Conservation (phyloP, 2,329 filamentous ascomycete genomes). For the Sporothrix brasiliensis region DNA sequence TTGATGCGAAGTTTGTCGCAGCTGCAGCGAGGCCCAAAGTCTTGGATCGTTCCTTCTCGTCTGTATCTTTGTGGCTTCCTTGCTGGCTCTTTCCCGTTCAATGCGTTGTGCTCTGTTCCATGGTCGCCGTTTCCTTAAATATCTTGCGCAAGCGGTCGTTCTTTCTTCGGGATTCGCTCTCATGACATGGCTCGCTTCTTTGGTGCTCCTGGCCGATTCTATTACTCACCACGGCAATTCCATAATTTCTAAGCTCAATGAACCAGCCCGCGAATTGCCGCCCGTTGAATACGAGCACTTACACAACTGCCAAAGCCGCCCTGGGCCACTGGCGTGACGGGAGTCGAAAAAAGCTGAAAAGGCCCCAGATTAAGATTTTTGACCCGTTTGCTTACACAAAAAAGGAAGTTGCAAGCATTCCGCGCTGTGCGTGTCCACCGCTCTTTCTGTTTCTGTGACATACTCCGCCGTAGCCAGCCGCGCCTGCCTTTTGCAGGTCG, state of each 20-base stretch:
- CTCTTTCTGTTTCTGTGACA: slow-evolving; percentile 21
- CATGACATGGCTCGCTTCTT: slow-evolving; percentile 1
- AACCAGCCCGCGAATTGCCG: slow-evolving; percentile 21
- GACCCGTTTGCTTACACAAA: not conserved
- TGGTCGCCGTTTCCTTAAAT: slow-evolving; percentile 12
- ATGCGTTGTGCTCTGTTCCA: not conserved
- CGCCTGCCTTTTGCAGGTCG: slow-evolving; percentile 14
- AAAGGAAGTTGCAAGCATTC: slow-evolving; percentile 5
- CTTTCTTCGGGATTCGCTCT: slow-evolving; percentile 19
- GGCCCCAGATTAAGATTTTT: not conserved
- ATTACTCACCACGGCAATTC: slow-evolving; percentile 18
- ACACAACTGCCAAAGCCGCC: slow-evolving; percentile 1
- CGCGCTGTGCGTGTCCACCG: slow-evolving; percentile 9
- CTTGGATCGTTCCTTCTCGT: slow-evolving; percentile 13
- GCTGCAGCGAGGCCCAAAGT: not conserved
- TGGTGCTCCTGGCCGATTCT: not conserved
- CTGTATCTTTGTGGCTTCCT: not conserved
- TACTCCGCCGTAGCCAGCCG: not conserved
- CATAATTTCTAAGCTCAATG: slow-evolving; percentile 28
- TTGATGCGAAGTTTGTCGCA: not conserved
- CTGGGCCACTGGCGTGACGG: not conserved
- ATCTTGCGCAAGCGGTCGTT: not conserved
- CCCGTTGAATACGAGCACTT: slow-evolving; percentile 9
- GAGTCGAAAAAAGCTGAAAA: not conserved
- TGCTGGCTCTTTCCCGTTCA: slow-evolving; percentile 6